Evolutionary conservation across 2,329 filamentous ascomycete species (phyloP).

Genomic region (Alternaria solani): DNA sequence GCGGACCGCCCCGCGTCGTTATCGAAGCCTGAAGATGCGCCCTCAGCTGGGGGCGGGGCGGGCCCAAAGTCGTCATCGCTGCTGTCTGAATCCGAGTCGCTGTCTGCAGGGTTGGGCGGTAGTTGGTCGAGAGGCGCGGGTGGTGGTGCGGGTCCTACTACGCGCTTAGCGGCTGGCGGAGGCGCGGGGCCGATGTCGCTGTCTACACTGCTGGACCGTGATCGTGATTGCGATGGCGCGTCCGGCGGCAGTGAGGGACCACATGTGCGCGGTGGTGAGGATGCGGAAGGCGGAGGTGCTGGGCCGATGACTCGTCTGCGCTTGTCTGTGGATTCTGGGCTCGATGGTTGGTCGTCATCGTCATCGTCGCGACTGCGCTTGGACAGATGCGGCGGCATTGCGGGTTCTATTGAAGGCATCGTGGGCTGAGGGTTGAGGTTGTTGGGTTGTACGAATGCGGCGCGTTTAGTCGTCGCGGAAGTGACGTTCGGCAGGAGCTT

Average conservation of each 20-base stretch:
- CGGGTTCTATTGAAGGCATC: conserved; percentile 76
- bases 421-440: conserved; percentile 34
- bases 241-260: conserved; percentile 62
- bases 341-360: conserved; percentile 50
- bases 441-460: background rate
- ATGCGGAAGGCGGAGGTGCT: conserved; percentile 58
- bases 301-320: conserved; percentile 64
- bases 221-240: conserved; percentile 43
- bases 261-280: conserved; percentile 50
- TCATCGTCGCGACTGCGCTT: conserved; percentile 61
- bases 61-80: conserved; percentile 58
- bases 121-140: conserved; percentile 59
- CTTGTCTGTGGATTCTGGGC: conserved; percentile 57
- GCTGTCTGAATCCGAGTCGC: conserved; percentile 47
- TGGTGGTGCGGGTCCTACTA: conserved; percentile 63
- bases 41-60: conserved; percentile 49
- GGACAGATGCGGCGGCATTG: conserved; percentile 71
- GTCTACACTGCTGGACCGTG: conserved; percentile 36
- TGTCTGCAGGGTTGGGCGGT: conserved; percentile 49
- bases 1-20: conserved; percentile 30
- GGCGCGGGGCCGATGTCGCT: conserved; percentile 45
- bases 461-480: conserved; percentile 4
- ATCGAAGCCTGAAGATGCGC: conserved; percentile 23
- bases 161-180: conserved; percentile 57
- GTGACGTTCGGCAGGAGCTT: conserved; percentile 31